phyloP scores from a whole-genome alignment of 257 asterid genomes.

The Solanum pimpinellifolium region DNA sequence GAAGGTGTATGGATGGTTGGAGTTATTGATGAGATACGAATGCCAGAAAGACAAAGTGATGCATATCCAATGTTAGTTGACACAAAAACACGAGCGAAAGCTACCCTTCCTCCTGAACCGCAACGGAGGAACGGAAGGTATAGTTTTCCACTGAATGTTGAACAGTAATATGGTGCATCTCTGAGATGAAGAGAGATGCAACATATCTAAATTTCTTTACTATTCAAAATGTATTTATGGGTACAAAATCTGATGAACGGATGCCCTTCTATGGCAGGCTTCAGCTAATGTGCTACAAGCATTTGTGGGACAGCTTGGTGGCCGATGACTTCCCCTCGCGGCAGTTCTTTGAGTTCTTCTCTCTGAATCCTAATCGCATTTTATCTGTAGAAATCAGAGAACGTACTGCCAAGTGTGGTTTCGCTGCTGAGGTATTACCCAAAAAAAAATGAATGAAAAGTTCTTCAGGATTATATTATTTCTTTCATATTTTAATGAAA shows the following conservation, averaged over 20 bases:
- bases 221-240: background rate
- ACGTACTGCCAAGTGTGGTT: constrained; percentile 43
- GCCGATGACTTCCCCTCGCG: constrained; percentile 45
- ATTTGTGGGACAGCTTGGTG: constrained; percentile 75
- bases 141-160: background rate
- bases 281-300: constrained; percentile 89
- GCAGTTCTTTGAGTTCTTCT: constrained; percentile 61
- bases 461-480: background rate
- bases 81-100: constrained; percentile 70
- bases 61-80: constrained; percentile 55
- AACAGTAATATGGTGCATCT: background rate
- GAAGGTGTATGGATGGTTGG: constrained; percentile 94
- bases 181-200: background rate
- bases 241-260: background rate
- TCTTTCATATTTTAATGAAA: background rate
- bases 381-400: constrained; percentile 58
- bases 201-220: background rate
- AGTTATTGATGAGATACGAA: constrained; percentile 74
- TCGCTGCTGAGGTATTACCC: constrained; percentile 56
- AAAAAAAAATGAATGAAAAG: background rate
- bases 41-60: constrained; percentile 39
- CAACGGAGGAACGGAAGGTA: constrained; percentile 93
- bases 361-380: constrained; percentile 48
- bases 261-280: constrained; percentile 42
- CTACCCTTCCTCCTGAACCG: constrained; percentile 67